Evolutionary conservation across 1,284 basidiomycete genomes (phyloP), one percentile per base, ranked within the genome.

Genomic region (Exsudoporus floridanus): DNA sequence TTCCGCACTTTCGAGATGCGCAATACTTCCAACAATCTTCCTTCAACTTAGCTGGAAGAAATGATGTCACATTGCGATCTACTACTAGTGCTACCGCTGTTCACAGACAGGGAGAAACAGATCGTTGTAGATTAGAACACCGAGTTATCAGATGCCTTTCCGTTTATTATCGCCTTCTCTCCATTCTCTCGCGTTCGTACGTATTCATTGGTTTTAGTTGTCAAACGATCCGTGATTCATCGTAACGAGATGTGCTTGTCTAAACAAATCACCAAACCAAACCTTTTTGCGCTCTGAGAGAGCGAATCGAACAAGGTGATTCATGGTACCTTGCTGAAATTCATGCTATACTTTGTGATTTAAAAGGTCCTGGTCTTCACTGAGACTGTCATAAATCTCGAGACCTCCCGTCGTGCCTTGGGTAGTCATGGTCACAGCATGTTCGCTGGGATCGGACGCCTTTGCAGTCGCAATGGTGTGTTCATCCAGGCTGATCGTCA

Each of bases 381-480:
- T 0, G 70, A 75, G 23, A 73, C 77, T 4, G 75, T 84, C 7
- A 78, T 79, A 28, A 86, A 86, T 54, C 65, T 90, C 18, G 89
- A 92, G 66, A 79, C 74, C 6, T 82, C 84, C 7, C 78, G 90
- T 12, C 77, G 87, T 10, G 80, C 86, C 0, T 81, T 90, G 76
- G 89, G 89, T 47, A 89, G 90, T 4, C 89, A 92, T 66, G 90
- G 89, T 0, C 90, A 81, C 69, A 86, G 84, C 57, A 79, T 76
- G 1, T 88, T 85, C 58, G 74, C 84, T 2, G 88, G 87, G 5
- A 70, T 90, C 2, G 87, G 86, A 2, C 70, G 75, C 28, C 56
- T 86, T 5, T 89, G n/a, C 65, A 0, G 28, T 45, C 3, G 49
- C 41, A 19, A 71, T 58, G 1, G 47, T 58, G 14, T 34, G 53